Evolutionary conservation across 345 rosid genomes (phyloP).

Genomic region (Citrus glauca): DNA sequence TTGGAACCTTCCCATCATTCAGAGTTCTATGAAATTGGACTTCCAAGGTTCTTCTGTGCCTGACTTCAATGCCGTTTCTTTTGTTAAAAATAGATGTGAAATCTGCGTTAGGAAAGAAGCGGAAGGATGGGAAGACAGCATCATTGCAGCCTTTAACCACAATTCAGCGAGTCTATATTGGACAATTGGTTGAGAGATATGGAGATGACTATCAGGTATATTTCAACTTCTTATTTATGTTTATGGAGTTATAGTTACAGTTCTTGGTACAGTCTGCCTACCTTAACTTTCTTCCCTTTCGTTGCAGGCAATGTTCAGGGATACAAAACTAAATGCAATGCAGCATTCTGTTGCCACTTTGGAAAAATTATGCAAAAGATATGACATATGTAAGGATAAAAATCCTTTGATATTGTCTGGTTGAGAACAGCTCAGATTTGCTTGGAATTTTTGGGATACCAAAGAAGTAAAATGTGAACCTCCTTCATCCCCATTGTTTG

Average conservation of each 20-base stretch:
- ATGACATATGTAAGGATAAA: constrained; percentile 42
- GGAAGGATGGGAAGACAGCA: constrained; percentile 80
- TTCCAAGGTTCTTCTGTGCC: background rate
- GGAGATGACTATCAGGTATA: constrained; percentile 77
- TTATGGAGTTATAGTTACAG: background rate
- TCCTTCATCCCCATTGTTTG: background rate
- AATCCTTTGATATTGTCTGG: constrained; percentile 57
- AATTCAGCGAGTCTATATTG: constrained; percentile 60
- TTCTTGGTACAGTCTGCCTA: background rate
- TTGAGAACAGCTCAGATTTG: constrained; percentile 20
- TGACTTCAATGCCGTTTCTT: constrained; percentile 1
- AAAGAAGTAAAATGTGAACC: background rate
- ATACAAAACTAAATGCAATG: constrained; percentile 76
- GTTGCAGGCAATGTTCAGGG: constrained; percentile 82
- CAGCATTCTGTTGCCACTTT: constrained; percentile 74
- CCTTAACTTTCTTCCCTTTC: background rate
- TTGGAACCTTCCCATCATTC: background rate
- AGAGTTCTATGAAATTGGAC: background rate
- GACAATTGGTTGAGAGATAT: constrained; percentile 64
- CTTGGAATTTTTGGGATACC: background rate
- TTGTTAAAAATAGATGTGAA: constrained; percentile 57
- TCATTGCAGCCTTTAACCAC: constrained; percentile 74
- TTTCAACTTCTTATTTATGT: background rate
- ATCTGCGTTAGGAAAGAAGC: constrained; percentile 81
- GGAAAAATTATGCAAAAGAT: constrained; percentile 67